phyloP scores from a whole-genome alignment of 495 filamentous ascomycete species.

The Penicillium canescens region DNA sequence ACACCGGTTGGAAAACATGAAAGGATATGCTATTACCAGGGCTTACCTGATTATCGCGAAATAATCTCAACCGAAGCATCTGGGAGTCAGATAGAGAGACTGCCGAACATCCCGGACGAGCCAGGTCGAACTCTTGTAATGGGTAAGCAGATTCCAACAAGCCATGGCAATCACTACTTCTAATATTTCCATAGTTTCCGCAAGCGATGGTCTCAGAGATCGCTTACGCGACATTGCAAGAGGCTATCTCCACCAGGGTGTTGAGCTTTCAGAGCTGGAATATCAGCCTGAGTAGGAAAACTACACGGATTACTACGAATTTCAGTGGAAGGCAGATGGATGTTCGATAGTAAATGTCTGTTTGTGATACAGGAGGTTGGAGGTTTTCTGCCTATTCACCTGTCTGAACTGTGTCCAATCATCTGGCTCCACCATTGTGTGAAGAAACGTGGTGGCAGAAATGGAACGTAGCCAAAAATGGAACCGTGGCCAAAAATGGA shows the following conservation, averaged over 20 bases:
- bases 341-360: no score
- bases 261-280: slow-evolving; percentile 19
- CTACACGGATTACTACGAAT: not conserved
- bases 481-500: no score
- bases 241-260: slow-evolving; percentile 13
- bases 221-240: slow-evolving; percentile 14
- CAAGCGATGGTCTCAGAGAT: slow-evolving; percentile 12
- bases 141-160: slow-evolving; percentile 10
- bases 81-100: slow-evolving; percentile 17
- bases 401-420: no score
- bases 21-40: slow-evolving; percentile 18
- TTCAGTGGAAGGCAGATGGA: no score
- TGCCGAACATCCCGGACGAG: slow-evolving; percentile 19
- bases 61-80: slow-evolving; percentile 18
- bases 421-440: no score
- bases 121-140: slow-evolving; percentile 19
- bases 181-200: slow-evolving; percentile 9
- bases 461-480: no score
- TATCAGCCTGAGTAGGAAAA: slow-evolving; percentile 15
- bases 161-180: not conserved
- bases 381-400: no score
- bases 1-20: slow-evolving; percentile 17
- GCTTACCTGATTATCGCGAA: slow-evolving; percentile 13
- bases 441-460: no score
- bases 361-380: no score